Evolutionary conservation across 1,284 basidiomycete genomes (phyloP), one percentile per base, ranked within the genome.

Genomic region (Rhodotorula sp.): DNA sequence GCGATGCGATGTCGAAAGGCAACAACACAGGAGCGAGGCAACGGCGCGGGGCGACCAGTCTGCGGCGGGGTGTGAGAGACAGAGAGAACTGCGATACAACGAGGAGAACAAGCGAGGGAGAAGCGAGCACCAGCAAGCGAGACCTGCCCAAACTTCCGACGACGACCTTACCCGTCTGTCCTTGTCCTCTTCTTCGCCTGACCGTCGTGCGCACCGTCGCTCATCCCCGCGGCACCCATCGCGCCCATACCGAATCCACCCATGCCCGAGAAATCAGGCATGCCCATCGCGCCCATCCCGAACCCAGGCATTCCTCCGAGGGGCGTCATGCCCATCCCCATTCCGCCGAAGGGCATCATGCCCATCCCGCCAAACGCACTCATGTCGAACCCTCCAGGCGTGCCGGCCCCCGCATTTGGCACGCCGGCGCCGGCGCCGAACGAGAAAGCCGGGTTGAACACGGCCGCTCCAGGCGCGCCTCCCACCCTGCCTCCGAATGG

Each of bases 181-280:
- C 64, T 34, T 10, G n/a, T 49, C 52, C 64, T n/a, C 58, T 60
- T 66, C 58, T 59, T 66, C 24, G 58, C 53, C 2, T 44, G 52
- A 15, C 58, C 49, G n/a, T 66, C 64, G 34, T 52, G 22, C 17
- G 19, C 52, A 5, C 34, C 44, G 34, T 34, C 61, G 22, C 30
- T 24, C 51, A 61, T 61, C 20, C 60, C 60, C 15, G 36, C 60
- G 20, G 32, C 47, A 20, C 52, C 53, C 39, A 59, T 39, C 29
- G 48, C 56, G 30, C 54, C 54, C 30, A 59, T 60, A 10, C 62
- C 52, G 46, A 62, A 60, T 20, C 32, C 47, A 24, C 60, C 56
- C 51, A 55, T 39, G 11, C 51, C 62, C 39, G 39, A 44, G 11
- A 44, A 44, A 13, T 51, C 57, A 15, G 13, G 11, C 62, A 61